phyloP scores from a whole-genome alignment of 2,329 filamentous ascomycete species.

The Diaporthe sp. region DNA sequence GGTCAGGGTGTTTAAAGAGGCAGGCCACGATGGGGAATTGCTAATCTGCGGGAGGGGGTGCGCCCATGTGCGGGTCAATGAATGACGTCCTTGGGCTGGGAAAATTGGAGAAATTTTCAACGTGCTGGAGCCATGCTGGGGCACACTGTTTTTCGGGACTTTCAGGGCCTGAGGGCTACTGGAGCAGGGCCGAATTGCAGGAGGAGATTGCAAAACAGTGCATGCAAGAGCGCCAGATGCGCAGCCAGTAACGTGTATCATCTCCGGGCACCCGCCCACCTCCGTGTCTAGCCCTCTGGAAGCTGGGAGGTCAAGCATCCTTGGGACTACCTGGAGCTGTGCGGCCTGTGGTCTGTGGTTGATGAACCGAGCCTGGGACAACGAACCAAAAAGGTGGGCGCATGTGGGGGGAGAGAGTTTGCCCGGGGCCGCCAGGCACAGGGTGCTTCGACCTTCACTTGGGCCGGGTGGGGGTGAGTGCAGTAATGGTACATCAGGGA shows the following conservation, averaged over 20 bases:
- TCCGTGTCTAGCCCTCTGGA: conserved; percentile 8
- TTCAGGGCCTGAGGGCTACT: conserved; percentile 36
- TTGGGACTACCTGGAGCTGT: conserved; percentile 32
- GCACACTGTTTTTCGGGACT: conserved; percentile 29
- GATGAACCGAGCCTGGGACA: conserved; percentile 32
- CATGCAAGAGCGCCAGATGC: conserved; percentile 30
- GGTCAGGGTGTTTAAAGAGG: conserved; percentile 39
- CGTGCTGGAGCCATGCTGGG: conserved; percentile 33
- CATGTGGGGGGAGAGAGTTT: conserved; percentile 35
- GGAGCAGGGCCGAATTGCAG: conserved; percentile 39
- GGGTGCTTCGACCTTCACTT: conserved; percentile 30
- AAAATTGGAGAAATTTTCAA: conserved; percentile 38
- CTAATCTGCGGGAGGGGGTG: conserved; percentile 39
- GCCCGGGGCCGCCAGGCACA: conserved; percentile 33
- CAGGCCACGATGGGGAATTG: conserved; percentile 38
- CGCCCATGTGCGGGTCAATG: conserved; percentile 33
- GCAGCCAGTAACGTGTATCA: conserved; percentile 31
- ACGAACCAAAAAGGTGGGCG: conserved; percentile 34
- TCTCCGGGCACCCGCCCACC: conserved; percentile 28
- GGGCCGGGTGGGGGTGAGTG: conserved; percentile 32
- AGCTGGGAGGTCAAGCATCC: conserved; percentile 30
- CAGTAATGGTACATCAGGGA: conserved; percentile 32
- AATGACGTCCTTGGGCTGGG: conserved; percentile 36
- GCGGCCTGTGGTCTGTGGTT: conserved; percentile 27
- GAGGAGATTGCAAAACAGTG: conserved; percentile 37